These are phyloP conservation scores for Periconia macrospinosa DNA, from an alignment of 2,329 filamentous ascomycete species.

Conservation along the genomic window DNA sequence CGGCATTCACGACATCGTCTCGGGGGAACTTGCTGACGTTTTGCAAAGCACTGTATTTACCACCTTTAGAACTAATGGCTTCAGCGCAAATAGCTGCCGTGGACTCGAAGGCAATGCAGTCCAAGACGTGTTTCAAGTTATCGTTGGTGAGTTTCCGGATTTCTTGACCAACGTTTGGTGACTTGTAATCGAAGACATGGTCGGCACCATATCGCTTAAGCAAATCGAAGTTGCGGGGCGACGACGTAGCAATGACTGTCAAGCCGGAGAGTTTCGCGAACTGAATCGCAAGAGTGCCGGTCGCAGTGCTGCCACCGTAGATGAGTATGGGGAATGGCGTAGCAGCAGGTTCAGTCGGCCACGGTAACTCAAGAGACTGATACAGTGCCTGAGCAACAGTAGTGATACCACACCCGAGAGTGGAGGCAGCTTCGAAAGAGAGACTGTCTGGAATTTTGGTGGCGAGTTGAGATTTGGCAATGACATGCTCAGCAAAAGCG, in stretches of 20 bases:
- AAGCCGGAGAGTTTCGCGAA: conserved; percentile 14
- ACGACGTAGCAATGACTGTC: conserved; percentile 45
- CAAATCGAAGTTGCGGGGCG: conserved; percentile 16
- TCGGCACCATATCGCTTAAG: conserved; percentile 16
- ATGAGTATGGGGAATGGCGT: conserved; percentile 48
- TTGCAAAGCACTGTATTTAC: conserved; percentile 21
- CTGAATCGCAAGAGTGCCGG: conserved; percentile 43
- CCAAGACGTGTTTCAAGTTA: conserved; percentile 50
- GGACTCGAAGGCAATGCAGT: conserved; percentile 47
- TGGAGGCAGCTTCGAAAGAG: conserved; percentile 57
- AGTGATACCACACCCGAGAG: conserved; percentile 54
- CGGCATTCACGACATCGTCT: conserved; percentile 47
- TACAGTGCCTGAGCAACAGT: conserved; percentile 56
- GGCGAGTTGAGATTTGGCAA: conserved; percentile 54
- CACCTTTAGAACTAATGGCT: conserved; percentile 26
- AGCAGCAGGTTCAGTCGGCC: conserved; percentile 49
- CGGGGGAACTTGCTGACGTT: conserved; percentile 41
- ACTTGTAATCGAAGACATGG: conserved; percentile 47
- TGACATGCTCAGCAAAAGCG: conserved; percentile 57
- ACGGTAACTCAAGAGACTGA: conserved; percentile 46
- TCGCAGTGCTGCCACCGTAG: conserved; percentile 56
- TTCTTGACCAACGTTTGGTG: conserved; percentile 45
- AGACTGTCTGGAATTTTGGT: conserved; percentile 52
- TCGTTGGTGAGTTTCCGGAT: conserved; percentile 52
- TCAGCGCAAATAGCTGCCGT: conserved; percentile 22